Evolutionary conservation across 305 asterid genomes (phyloP), one percentile per base, ranked within the genome.

Genomic region (Striga hermonthica): DNA sequence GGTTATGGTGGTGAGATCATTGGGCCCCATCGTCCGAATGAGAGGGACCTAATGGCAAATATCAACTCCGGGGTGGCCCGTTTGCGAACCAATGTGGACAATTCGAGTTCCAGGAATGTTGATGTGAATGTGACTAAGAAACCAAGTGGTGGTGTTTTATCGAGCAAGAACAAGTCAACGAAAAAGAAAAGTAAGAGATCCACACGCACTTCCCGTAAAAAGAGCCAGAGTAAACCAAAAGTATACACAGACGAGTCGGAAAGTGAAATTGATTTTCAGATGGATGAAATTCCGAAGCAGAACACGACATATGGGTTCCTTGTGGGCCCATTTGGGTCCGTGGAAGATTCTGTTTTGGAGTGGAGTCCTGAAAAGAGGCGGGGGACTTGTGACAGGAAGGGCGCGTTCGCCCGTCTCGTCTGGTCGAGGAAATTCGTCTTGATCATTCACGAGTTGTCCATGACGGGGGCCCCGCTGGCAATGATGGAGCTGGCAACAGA

Each of bases 401-500:
- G 94, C 55, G 93, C 93, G 16, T 91, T 94, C 72, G 96, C 98
- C 4, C 96, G 96, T 31, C 86, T 94, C 44, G 99, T 91, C 68
- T 94, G 99, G 99, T 94, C 99, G 12, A 84, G 99, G 69, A 94
- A 88, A 66, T 90, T 94, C 71, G 97, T 94, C 52, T 75, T 94
- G 74, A 84, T 94, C 58, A 86, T 94, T 70, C 99, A 94, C 70
- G 99, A 94, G 83, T 77, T 94, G 66, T 86, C 98, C 10, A 86
- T 91, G 96, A 94, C 99, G 57, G 99, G 99, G 41, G 97, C 99
- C 66, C 98, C 99, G 36, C 96, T 94, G 59, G 97, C 97, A 31
- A 94, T 94, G 99, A 71, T 94, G 93, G 99, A 94, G 76, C 78
- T 94, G 74, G 99, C 98, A 5, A 83, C 99, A 0, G 99, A 94